Evolutionary conservation across 1,139 yeast species (phyloP), one percentile per base, ranked within the genome.

Genomic region (Diutina ranongensis): DNA sequence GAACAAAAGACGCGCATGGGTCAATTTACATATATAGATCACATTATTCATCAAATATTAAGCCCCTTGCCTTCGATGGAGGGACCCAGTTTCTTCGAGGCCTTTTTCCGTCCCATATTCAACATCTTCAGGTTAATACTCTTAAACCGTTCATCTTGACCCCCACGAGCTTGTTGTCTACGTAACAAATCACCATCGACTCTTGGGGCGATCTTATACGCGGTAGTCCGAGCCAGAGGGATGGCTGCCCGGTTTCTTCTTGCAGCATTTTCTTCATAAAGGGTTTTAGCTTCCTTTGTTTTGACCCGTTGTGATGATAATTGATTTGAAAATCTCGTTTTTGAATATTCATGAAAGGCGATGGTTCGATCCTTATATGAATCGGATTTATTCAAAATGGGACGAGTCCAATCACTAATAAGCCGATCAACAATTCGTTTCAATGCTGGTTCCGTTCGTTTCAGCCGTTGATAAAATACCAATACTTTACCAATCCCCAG

Each of bases 341-440:
- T 78, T 60, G 85, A 84, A 64, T 85, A 88, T 46, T 77, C 80
- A 50, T 78, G 75, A 52, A 81, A 76, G 56, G 76, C 76, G 49
- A 92, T 80, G 49, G 80, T 72, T 64, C 88, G 82, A 64, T 92
- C 97, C 63, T 94, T 80, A 67, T 89, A 92, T 54, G 92, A 87
- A 63, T 92, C 97, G 2, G 95, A 83, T 51, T 95, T 83, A 54
- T 95, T 95, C 72, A 94, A 85, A 51, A 94, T 88, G 35, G 98
- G 98, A 62, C 98, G 78, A 8, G 97, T 92, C 99, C 99, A 92
- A 61, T 88, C 94, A 33, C 96, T 95, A 55, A 94, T 83, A 49
- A 94, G 70, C 58, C 81, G 79, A 60, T 92, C 97, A 5, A 95
- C 98, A 44, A 82, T 72, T 57, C 94, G 81, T 61, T 89, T 88